Evolutionary conservation across 176 grass and related monocot genomes (phyloP).

Genomic region (Aegilops umbellulata): DNA sequence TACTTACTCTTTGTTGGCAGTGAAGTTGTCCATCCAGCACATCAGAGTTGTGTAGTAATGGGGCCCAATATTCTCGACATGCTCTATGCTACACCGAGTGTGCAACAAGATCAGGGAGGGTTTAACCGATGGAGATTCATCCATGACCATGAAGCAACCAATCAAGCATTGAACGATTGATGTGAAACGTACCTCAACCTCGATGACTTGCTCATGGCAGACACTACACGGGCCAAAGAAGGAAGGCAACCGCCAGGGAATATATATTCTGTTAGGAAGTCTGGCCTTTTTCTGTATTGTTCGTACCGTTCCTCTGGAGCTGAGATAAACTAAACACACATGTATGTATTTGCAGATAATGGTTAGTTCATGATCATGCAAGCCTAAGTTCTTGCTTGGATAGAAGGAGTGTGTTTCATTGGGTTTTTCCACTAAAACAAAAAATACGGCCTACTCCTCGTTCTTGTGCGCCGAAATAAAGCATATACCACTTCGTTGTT

Average conservation of each 20-base stretch:
- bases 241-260: neutral
- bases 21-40: neutral
- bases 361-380: neutral
- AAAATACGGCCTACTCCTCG: neutral
- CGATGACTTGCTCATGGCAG: neutral
- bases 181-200: neutral
- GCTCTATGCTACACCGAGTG: neutral
- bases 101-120: neutral
- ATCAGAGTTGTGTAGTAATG: slow-evolving; percentile 10
- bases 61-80: neutral
- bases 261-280: neutral
- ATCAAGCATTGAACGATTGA: neutral
- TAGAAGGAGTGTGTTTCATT: neutral
- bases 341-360: neutral
- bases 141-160: neutral
- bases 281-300: neutral
- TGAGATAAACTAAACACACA: neutral
- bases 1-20: neutral
- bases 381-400: neutral
- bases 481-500: neutral
- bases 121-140: neutral
- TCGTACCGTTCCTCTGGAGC: neutral
- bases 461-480: neutral
- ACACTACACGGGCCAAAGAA: neutral
- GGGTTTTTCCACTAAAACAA: neutral